Percentiles rank a stretch among this genome's conserved stretches.
Conservation (phyloP, 768 basidiomycete species). For the Lactarius indigo region DNA sequence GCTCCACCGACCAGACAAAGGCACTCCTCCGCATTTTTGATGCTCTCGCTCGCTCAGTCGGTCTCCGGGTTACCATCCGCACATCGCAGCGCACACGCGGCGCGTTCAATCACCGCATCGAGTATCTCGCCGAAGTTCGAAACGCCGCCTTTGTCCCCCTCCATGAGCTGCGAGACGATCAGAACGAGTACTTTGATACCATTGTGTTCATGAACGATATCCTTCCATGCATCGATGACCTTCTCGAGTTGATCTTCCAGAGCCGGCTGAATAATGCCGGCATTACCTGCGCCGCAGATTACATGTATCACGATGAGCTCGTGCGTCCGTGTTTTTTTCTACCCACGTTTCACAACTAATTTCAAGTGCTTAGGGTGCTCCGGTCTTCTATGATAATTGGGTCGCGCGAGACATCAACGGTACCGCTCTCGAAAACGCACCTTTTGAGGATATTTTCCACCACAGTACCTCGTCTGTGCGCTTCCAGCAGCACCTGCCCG, state of each 20-base stretch:
- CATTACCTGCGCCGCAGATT: slow-evolving; percentile 97
- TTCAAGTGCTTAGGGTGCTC: slow-evolving; percentile 49
- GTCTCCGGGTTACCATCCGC: slow-evolving; percentile 89
- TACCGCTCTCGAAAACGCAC: slow-evolving; percentile 96
- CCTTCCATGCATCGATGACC: slow-evolving; percentile 94
- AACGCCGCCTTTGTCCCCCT: slow-evolving; percentile 96
- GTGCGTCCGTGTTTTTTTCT: slow-evolving; percentile 40
- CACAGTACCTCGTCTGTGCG: slow-evolving; percentile 69
- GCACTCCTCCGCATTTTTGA: slow-evolving; percentile 94
- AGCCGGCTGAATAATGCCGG: slow-evolving; percentile 90
- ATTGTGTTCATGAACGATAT: slow-evolving; percentile 99
- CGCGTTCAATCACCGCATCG: slow-evolving; percentile 98
- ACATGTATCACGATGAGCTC: slow-evolving; percentile 98
- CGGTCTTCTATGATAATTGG: slow-evolving; percentile 99
- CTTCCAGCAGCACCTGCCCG: slow-evolving; percentile 88
- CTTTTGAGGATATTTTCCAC: slow-evolving; percentile 93
- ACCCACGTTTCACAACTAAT: neutral
- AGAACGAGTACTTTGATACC: slow-evolving; percentile 93
- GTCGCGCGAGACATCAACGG: slow-evolving; percentile 98
- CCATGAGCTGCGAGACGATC: slow-evolving; percentile 86
- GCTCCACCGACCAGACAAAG: slow-evolving; percentile 98
- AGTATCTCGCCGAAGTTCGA: slow-evolving; percentile 99
- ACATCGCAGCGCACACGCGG: slow-evolving; percentile 91
- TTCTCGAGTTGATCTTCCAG: slow-evolving; percentile 98
- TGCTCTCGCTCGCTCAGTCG: slow-evolving; percentile 83